Evolutionary conservation across 306 rosid species (phyloP).

Genomic region (Inga leiocalycina): DNA sequence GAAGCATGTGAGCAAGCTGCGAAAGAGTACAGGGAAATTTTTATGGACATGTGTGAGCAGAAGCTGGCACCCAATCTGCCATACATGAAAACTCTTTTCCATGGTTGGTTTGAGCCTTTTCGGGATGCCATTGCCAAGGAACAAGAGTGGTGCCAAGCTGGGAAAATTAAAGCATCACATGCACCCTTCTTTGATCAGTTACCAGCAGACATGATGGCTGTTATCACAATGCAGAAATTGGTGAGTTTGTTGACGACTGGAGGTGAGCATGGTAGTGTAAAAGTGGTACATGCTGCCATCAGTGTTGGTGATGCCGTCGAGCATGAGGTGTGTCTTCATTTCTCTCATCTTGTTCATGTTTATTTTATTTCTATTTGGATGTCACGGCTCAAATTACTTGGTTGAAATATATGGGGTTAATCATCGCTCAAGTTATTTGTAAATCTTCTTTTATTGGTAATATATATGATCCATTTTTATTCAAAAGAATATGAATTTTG

Average conservation of each 20-base stretch:
- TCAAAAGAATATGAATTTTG: constrained; percentile 12
- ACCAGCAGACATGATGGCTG: constrained; percentile 87
- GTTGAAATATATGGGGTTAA: constrained; percentile 2
- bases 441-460: not conserved
- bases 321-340: constrained; percentile 73
- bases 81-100: constrained; percentile 81
- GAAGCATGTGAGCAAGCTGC: constrained; percentile 85
- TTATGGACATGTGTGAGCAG: constrained; percentile 90
- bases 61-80: constrained; percentile 93
- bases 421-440: not conserved
- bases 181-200: constrained; percentile 68
- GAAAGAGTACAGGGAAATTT: constrained; percentile 77
- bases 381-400: constrained; percentile 4
- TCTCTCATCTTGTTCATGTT: constrained; percentile 30
- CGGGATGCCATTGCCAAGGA: constrained; percentile 68
- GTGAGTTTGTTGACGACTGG: constrained; percentile 79
- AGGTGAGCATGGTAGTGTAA: constrained; percentile 52
- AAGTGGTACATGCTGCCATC: constrained; percentile 71
- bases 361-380: constrained; percentile 9
- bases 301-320: constrained; percentile 85
- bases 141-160: constrained; percentile 51
- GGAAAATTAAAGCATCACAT: constrained; percentile 50
- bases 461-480: not conserved
- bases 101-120: constrained; percentile 96
- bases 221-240: constrained; percentile 93